Base-by-base conservation (phyloP, 345 rosid genomes). In the Clausena lansium region DNA sequence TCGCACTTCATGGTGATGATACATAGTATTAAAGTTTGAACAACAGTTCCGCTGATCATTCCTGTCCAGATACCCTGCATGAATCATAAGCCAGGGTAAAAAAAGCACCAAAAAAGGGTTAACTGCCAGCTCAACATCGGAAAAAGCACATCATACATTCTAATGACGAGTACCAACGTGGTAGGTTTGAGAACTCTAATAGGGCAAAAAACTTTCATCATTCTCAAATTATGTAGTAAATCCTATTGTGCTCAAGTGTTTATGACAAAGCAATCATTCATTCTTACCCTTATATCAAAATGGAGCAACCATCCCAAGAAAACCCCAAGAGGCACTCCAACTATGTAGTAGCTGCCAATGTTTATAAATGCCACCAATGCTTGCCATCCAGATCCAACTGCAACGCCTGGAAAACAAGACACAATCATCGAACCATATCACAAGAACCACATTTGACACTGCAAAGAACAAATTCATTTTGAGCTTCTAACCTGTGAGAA, bases 321-420 rank as follows among this genome's bases (percentile, higher is more conserved):
- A 68, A 84, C 19, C 60, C 89, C 91, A 38, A 85, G 73, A 68
- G 91, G 90, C 78, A 87, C 74, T 64, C 91, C 91, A 7, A 86
- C 83, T 4, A 85, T 36, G 77, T 85, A 88, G 83, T 81, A 89
- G 81, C 91, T 85, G 50, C 88, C 86, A 7, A 89, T 71, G 81
- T 88, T 89, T 64, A 89, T 67, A 61, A 77, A 73, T 14, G 89
- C 87, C 2, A 84, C 86, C 8, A 82, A 57, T 76, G 83, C 83
- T 84, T 89, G 93, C 90, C 88, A 80, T 66, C 90, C 89, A 22
- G 77, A 85, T 63, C 93, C 91, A 28, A 90, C 84, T 4, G 91
- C 93, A 65, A 83, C 87, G 17, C 93, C 88, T 86, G 81, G 47
- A 79, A 66, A 58, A 7, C 4, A 47, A 80, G 10, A 41, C 9